Evolutionary conservation across 1,284 basidiomycete genomes (phyloP).

Genomic region (Cryptococcus sp.): DNA sequence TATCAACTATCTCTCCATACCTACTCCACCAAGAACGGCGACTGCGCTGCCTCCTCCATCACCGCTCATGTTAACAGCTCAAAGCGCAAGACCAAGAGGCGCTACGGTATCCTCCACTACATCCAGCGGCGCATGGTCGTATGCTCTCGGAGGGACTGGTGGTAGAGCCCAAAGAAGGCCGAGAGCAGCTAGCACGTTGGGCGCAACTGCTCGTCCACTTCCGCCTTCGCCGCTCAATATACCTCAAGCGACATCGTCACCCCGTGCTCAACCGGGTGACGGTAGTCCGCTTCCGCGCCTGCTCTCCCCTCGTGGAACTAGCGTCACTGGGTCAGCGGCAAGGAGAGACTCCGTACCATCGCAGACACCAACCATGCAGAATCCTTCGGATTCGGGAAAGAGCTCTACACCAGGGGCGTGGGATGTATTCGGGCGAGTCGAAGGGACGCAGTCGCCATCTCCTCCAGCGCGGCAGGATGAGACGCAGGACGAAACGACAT

Average conservation of each 20-base stretch:
- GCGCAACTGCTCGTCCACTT: neutral
- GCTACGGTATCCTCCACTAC: conserved; percentile 11
- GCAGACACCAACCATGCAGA: neutral
- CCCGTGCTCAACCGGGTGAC: no score
- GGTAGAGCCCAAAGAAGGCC: conserved; percentile 42
- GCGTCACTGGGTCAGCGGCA: no score
- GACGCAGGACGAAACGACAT: no score
- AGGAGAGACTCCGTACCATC: neutral
- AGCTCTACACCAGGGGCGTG: conserved; percentile 15
- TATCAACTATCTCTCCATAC: no score
- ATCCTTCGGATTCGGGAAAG: neutral
- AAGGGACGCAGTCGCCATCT: neutral
- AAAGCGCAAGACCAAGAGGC: conserved; percentile 6
- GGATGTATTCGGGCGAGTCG: conserved; percentile 31
- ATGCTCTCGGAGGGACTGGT: conserved; percentile 51
- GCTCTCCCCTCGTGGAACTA: no score
- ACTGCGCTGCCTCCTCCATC: neutral
- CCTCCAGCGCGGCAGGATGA: neutral
- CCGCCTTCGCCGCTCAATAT: no score
- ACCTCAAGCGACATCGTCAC: no score
- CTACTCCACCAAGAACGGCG: conserved; percentile 41
- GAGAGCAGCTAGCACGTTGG: conserved; percentile 16
- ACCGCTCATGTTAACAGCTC: neutral
- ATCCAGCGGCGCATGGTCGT: conserved; percentile 29
- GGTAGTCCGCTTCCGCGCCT: no score